Evolutionary conservation across 345 rosid species (phyloP).

Genomic region (Brassica cretica): DNA sequence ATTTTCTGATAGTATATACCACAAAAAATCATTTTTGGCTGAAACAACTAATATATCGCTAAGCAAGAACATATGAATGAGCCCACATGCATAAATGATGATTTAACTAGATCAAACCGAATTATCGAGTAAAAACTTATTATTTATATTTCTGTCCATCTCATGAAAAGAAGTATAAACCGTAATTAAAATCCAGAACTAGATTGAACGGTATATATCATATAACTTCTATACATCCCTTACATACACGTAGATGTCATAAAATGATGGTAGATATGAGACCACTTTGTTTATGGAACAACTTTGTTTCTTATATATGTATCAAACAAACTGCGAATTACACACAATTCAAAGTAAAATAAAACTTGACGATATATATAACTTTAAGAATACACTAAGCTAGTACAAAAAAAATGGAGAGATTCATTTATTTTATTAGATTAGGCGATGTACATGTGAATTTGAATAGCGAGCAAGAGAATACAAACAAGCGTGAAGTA

Average conservation of each 20-base stretch:
- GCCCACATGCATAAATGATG: not conserved
- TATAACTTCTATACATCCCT: not conserved
- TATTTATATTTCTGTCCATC: not conserved
- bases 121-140: not conserved
- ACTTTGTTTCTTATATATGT: not conserved
- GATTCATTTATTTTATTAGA: not conserved
- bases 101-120: not conserved
- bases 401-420: constrained; percentile 1
- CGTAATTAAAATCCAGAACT: not conserved
- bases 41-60: not conserved
- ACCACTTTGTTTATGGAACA: not conserved
- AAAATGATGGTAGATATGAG: not conserved
- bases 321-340: constrained; percentile 12
- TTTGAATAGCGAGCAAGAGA: constrained; percentile 76
- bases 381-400: not conserved
- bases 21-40: not conserved
- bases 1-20: not conserved
- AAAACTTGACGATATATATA: not conserved
- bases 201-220: not conserved
- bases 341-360: not conserved
- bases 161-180: not conserved
- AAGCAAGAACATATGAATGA: not conserved
- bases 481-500: constrained; percentile 82
- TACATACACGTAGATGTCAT: not conserved
- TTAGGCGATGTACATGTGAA: constrained; percentile 73